These are phyloP conservation scores for Boletus reticuloceps DNA, from an alignment of 768 basidiomycete genomes.

Conservation along the genomic window DNA sequence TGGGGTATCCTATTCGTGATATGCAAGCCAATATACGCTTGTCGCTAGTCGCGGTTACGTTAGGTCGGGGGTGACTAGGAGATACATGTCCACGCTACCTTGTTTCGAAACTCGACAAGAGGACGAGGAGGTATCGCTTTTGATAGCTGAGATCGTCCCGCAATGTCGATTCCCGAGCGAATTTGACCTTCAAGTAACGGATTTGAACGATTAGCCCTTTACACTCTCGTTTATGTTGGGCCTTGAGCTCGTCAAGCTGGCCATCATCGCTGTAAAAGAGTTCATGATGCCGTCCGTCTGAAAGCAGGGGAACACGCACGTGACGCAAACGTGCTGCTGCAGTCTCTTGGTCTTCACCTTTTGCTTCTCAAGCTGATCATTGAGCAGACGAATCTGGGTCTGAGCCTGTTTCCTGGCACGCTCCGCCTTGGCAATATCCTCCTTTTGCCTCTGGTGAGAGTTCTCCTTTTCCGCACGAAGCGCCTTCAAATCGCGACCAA, in stretches of 20 bases:
- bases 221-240: conserved; percentile 81
- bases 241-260: conserved; percentile 53
- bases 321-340: conserved; percentile 56
- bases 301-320: conserved; percentile 40
- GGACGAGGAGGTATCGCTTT: conserved; percentile 79
- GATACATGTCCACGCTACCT: conserved; percentile 43
- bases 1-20: conserved; percentile 65
- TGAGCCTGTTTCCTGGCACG: conserved; percentile 65
- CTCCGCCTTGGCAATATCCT: conserved; percentile 56
- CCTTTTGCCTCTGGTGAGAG: conserved; percentile 50
- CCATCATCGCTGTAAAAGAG: conserved; percentile 43
- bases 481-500: conserved; percentile 73
- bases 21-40: conserved; percentile 72
- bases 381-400: conserved; percentile 61
- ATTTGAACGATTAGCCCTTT: conserved; percentile 91
- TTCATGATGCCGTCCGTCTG: not conserved
- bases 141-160: conserved; percentile 78
- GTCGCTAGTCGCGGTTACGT: conserved; percentile 43
- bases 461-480: conserved; percentile 68
- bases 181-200: conserved; percentile 88
- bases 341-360: conserved; percentile 41
- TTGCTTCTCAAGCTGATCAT: conserved; percentile 59
- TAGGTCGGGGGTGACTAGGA: not conserved
- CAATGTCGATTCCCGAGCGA: conserved; percentile 79
- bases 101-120: conserved; percentile 69